These are phyloP conservation scores for Yamadazyma ubonensis DNA, from an alignment of 805 yeast genomes.

Conservation along the genomic window DNA sequence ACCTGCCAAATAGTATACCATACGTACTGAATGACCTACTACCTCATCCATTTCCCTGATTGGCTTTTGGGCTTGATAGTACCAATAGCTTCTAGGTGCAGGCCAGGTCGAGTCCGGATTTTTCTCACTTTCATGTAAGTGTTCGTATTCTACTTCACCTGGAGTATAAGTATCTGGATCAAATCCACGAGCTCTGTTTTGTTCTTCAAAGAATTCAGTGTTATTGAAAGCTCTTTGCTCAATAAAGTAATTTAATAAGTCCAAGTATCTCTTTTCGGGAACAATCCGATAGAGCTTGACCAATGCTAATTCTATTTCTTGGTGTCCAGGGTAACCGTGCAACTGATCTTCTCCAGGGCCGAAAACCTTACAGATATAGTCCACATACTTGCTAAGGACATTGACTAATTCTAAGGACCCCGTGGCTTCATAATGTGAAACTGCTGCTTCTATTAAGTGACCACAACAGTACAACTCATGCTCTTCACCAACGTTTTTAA, in stretches of 20 bases:
- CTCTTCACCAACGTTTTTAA: slow-evolving; percentile 21
- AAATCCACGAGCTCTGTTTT: slow-evolving; percentile 17
- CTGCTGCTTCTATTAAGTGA: slow-evolving; percentile 23
- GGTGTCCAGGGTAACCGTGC: slow-evolving; percentile 26
- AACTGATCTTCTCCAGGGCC: slow-evolving; percentile 18
- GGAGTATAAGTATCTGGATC: slow-evolving; percentile 14
- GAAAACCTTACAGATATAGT: slow-evolving; percentile 16
- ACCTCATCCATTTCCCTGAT: slow-evolving; percentile 18
- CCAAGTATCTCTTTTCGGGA: slow-evolving; percentile 17
- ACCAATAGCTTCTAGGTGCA: slow-evolving; percentile 20
- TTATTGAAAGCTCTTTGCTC: slow-evolving; percentile 21
- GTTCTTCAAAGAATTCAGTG: slow-evolving; percentile 19
- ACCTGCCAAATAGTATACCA: slow-evolving; percentile 20
- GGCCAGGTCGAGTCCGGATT: slow-evolving; percentile 10
- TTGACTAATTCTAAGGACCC: slow-evolving; percentile 17
- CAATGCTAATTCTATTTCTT: slow-evolving; percentile 24
- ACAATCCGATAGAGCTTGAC: slow-evolving; percentile 18
- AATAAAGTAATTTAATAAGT: slow-evolving; percentile 20
- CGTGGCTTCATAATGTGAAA: slow-evolving; percentile 20
- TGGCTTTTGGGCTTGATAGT: slow-evolving; percentile 20
- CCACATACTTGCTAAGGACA: slow-evolving; percentile 19
- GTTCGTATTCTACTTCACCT: not conserved
- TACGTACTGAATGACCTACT: slow-evolving; percentile 24
- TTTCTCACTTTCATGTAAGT: slow-evolving; percentile 6
- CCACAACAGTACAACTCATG: slow-evolving; percentile 21